phyloP scores from a whole-genome alignment of 306 rosid species.

The Cicer arietinum region DNA sequence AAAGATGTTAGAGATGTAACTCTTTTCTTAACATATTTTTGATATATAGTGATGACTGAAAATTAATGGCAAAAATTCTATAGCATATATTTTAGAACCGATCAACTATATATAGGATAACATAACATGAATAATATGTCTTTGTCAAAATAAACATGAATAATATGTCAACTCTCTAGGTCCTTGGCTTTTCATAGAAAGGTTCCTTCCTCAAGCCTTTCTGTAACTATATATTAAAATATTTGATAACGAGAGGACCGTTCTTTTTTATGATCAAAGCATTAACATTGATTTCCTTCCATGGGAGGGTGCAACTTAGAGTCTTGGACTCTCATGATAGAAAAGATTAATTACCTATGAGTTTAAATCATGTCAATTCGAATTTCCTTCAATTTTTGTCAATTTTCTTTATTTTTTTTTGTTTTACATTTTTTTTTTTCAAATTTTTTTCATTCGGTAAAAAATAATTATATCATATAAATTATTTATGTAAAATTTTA shows the following conservation, averaged over 20 bases:
- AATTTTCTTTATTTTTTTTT: no score
- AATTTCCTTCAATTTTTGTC: no score
- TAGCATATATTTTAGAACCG: conserved; percentile 9
- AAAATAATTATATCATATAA: no score
- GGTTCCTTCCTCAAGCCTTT: conserved; percentile 42
- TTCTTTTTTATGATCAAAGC: conserved; percentile 38
- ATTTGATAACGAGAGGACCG: conserved; percentile 44
- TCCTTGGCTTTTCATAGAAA: conserved; percentile 34
- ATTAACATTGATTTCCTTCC: conserved; percentile 38
- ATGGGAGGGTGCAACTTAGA: not conserved
- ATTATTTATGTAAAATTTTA: no score
- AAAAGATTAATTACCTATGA: not conserved
- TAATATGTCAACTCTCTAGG: conserved; percentile 37
- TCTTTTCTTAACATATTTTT: not conserved
- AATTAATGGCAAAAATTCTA: conserved; percentile 44
- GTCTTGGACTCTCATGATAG: conserved; percentile 30
- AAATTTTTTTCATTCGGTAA: no score
- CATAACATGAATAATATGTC: conserved; percentile 38
- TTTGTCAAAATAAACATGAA: not conserved
- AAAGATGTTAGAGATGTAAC: conserved; percentile 17
- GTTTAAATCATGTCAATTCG: no score
- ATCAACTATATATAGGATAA: conserved; percentile 26
- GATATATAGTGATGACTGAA: conserved; percentile 1
- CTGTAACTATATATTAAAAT: not conserved
- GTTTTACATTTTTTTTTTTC: no score